Evolutionary conservation across 257 asterid genomes (phyloP), one percentile per base, ranked within the genome.

Genomic region (Solanum chaucha): DNA sequence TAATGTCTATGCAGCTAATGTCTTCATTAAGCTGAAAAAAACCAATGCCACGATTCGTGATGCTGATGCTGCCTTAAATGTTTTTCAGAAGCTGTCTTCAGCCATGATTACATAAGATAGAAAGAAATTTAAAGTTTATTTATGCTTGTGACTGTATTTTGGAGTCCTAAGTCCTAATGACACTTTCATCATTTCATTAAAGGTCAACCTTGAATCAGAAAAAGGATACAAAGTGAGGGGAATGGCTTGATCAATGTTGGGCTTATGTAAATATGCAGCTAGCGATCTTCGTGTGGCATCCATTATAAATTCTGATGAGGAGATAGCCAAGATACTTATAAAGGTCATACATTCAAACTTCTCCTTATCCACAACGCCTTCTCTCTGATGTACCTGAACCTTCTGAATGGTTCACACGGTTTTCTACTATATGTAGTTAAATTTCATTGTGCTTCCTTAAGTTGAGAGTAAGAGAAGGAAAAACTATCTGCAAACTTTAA

Each of bases 221-320:
- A 95, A 92, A 88, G 98, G 98, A 28, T 96, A 93, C 80, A 96
- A 96, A 94, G 89, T 93, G 74, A 93, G 98, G 84, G 99, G 98
- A 30, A 90, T 92, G 91, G 96, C 95, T 51, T 91, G 92, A 90
- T 91, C 95, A 83, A 92, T 93, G 97, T 70, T 95, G 91, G 98
- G 96, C 86, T 91, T 92, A 64, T 96, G 98, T 96, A 93, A 93
- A 93, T 94, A 92, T 89, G 96, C 98, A 11, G 96, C 94, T 82
- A 87, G 89, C 32, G 98, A 95, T 91, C 94, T 96, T 92, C 94
- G 77, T 48, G 83, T 91, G 41, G 98, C 98, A 9, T 92, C 98
- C 9, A 93, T 87, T 6, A 85, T 96, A 88, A 98, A 93, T 89
- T 91, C 84, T 59, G 98, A 95, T 73, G 98, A 94, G 89, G 98